Evolutionary conservation across 805 yeast genomes (phyloP), one percentile per base, ranked within the genome.

Genomic region (Hagleromyces aurorensis): DNA sequence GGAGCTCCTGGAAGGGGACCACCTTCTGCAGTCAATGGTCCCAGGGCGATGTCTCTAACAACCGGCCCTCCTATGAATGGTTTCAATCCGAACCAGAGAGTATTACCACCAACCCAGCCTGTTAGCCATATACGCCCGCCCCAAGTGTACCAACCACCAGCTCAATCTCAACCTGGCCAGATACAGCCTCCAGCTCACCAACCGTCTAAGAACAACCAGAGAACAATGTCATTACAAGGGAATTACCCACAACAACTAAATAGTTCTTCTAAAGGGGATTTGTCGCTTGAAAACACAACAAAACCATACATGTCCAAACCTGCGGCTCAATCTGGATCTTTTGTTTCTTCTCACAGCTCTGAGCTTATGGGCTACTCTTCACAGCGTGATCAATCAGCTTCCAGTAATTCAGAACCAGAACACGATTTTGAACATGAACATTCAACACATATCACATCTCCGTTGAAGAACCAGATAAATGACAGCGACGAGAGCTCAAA

Each of bases 1-100:
- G 17, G 26, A 12, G 19, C 17, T 16, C 16, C 18, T 10, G 16
- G 17, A 18, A 19, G 3, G 29, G 18, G 7, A 4, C 42, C 28
- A 13, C 27, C n/a, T n/a, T n/a, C n/a, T n/a, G n/a, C n/a, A n/a
- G n/a, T n/a, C n/a, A n/a, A n/a, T n/a, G n/a, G n/a, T n/a, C 48
- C 58, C 5, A 43, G 62, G 26, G 52, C 59, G 3, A 57, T 55
- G 61, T 49, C 61, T 5, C 45, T 53, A 18, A 33, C 31, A 34
- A 16, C 31, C 12, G 31, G 33, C 46, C 48, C 23, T 29, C 40
- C 27, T 27, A 29, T 11, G 38, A 45, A 27, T 26, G 34, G 23
- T 22, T 34, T 16, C 28, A 29, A 30, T 23, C 27, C 29, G 37
- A 30, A 15, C n/a, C n/a, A n/a, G n/a, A 19, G 21, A 10, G 24